Evolutionary conservation across 192 early-diverging fungal species (phyloP), one percentile per base, ranked within the genome.

Genomic region (Martensiomyces pterosporus): DNA sequence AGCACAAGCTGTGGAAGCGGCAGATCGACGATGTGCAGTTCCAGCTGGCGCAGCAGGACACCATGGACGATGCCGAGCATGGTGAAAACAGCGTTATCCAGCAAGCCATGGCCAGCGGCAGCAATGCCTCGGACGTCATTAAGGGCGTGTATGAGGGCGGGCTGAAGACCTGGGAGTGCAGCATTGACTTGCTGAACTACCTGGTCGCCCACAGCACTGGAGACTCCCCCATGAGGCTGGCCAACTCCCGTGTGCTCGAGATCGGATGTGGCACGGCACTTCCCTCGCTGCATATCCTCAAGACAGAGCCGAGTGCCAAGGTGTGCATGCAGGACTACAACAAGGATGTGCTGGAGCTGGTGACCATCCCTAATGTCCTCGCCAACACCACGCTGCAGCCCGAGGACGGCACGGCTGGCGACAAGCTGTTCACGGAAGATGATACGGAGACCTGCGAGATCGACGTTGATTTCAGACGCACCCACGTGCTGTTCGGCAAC

Each of bases 121-220:
- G 38, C 9, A 57, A 50, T 17, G 57, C 62, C 0, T 47, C 79
- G 9, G 95, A 98, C 64, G 59, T 98, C 4, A 82, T 98, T 26
- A 78, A 81, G 43, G 92, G 92, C 10, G 86, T 90, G 3, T 98
- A 98, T 54, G 95, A 96, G 60, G 95, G 83, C 33, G 95, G 95
- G 10, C 79, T 96, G 47, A 98, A 98, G 68, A 98, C 95, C 0
- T 98, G 95, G 95, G 95, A 98, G 57, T 94, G 93, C 60, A 82
- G 89, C 8, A 48, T 89, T 24, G 95, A 98, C 73, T 67, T 98
- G 41, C 79, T 93, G 15, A 60, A 79, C 38, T 90, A 81, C 49
- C 56, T 91, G 15, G 65, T 79, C 16, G 59, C 65, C 15, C 61
- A 80, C 18, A 55, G 52, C 15, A 47, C 58, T 10, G 49, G 42